Base-by-base conservation (phyloP, 2,329 filamentous ascomycete genomes). In the Neurospora sp. region DNA sequence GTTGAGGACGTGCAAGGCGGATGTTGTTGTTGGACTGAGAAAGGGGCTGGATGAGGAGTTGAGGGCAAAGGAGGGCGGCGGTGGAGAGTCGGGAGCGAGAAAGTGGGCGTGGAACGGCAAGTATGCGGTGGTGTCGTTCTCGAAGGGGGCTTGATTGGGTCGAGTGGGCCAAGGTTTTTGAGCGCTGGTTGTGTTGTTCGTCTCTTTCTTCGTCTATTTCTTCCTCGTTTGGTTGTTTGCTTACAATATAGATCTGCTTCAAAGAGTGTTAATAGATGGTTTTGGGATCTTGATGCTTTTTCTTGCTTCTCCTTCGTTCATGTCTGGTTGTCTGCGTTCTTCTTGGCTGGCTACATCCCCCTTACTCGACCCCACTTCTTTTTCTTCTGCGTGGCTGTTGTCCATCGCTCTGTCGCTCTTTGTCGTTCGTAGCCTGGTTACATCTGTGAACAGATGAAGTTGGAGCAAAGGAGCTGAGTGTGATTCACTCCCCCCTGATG, bases 51-150 rank as follows among this genome's bases (percentile, higher is more conserved):
- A 99, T 77, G 93, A 97, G 81, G 88, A 90, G 78, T 83, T 98
- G 68, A 89, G 86, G 74, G 83, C 86, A 9, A 85, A 82, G 68
- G 89, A 92, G 68, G 89, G 85, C 17, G 92, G 91, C 1, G 92
- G 91, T 3, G 91, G 90, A 17, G 89, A 93, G 72, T 82, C 86
- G 74, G 80, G 91, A 79, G 86, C 88, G 33, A 86, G 96, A 70
- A 91, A 92, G 79, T 98, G 95, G 95, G 94, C 93, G 0, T 98
- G 94, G 94, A 91, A 88, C 77, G 95, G 95, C 58, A 97, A 97
- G 81, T 98, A 93, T 92, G 95, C 95, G 6, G 93, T 98, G n/a
- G 90, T 97, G 4, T 93, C 92, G 38, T 93, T 94, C 76, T 93
- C 86, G 66, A 86, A 90, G 74, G 91, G 91, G 9, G 46, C 69